phyloP scores from a whole-genome alignment of 257 asterid genomes.

The Solanum acaule region DNA sequence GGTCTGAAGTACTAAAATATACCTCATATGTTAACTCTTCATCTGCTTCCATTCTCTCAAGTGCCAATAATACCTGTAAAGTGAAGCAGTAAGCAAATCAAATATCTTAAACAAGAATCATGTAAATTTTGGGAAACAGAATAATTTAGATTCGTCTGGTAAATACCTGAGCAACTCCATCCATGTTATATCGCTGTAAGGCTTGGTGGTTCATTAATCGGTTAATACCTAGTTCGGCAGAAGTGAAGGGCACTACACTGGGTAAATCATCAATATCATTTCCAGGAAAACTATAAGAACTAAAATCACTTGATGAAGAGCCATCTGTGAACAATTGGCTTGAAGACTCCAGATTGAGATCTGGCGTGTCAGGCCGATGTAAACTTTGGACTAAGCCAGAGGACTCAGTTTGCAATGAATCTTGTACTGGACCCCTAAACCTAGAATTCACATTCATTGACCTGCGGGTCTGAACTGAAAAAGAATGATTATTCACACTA shows the following conservation, averaged over 20 bases:
- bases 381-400: slow-evolving; percentile 12
- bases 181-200: slow-evolving; percentile 34
- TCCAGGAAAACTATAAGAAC: slow-evolving; percentile 33
- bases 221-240: slow-evolving; percentile 25
- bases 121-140: neutral
- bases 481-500: slow-evolving; percentile 16
- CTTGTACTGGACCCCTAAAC: slow-evolving; percentile 20
- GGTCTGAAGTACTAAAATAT: neutral
- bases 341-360: slow-evolving; percentile 15
- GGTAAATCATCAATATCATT: slow-evolving; percentile 20
- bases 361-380: slow-evolving; percentile 16
- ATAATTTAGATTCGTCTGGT: neutral
- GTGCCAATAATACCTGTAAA: slow-evolving; percentile 57
- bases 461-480: slow-evolving; percentile 30
- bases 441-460: slow-evolving; percentile 24
- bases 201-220: slow-evolving; percentile 20
- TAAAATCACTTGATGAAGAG: slow-evolving; percentile 38
- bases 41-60: slow-evolving; percentile 71
- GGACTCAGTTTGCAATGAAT: slow-evolving; percentile 22
- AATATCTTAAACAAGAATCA: neutral
- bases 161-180: slow-evolving; percentile 61
- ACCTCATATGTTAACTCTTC: slow-evolving; percentile 67
- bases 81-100: neutral
- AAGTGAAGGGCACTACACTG: slow-evolving; percentile 13
- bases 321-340: slow-evolving; percentile 13